A percentile compares a stretch with the other conserved stretches of the same genome.
phyloP scores from a whole-genome alignment of 139 green algal genomes.

The Asterochloris erici region DNA sequence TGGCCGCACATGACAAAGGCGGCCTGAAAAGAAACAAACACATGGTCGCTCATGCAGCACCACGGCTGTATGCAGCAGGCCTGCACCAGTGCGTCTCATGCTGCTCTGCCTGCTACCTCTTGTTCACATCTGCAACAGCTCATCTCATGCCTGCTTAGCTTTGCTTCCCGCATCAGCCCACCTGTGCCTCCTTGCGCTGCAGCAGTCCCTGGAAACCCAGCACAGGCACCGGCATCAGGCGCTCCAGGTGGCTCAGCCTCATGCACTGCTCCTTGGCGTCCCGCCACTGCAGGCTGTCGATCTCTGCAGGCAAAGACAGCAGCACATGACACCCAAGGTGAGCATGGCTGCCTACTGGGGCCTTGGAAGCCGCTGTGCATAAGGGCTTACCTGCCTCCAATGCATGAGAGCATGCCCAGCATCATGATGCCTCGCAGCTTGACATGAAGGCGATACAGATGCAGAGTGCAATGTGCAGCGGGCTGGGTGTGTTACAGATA shows the following conservation, averaged over 20 bases:
- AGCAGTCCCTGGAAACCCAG: constrained; percentile 66
- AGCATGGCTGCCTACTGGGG: background rate
- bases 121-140: background rate
- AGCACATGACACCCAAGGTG: background rate
- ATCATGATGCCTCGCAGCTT: background rate
- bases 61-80: no score
- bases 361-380: background rate
- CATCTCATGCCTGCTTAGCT: background rate
- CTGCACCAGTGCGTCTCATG: background rate
- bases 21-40: background rate
- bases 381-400: background rate
- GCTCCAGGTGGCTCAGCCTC: constrained; percentile 53
- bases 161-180: background rate
- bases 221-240: constrained; percentile 69
- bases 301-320: background rate
- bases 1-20: background rate
- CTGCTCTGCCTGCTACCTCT: background rate
- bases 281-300: constrained; percentile 75
- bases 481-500: background rate
- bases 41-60: no score
- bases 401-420: background rate
- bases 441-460: background rate
- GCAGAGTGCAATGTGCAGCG: background rate
- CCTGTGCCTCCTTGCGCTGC: constrained; percentile 42
- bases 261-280: constrained; percentile 58